These are phyloP conservation scores for Didymella lethalis DNA, from an alignment of 2,329 filamentous ascomycete genomes.

Conservation along the genomic window DNA sequence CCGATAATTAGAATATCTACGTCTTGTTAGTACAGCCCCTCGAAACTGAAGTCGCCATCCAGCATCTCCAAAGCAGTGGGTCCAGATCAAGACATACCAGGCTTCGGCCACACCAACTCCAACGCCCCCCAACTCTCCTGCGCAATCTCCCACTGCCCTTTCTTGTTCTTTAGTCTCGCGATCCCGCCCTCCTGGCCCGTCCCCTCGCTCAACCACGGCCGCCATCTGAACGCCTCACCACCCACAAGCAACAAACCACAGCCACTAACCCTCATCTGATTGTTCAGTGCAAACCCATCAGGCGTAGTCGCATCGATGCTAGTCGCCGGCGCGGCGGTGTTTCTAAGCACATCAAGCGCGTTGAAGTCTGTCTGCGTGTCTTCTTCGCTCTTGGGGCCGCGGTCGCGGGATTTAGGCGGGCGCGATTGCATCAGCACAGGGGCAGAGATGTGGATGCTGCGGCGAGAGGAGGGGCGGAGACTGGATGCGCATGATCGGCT, in stretches of 20 bases:
- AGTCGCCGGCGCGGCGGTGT: conserved; percentile 78
- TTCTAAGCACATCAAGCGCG: conserved; percentile 79
- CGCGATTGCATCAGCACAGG: conserved; percentile 29
- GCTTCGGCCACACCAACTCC: conserved; percentile 83
- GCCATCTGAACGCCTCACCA: conserved; percentile 89
- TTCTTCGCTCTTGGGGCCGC: conserved; percentile 68
- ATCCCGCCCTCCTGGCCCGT: conserved; percentile 43
- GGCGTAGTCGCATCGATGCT: conserved; percentile 81
- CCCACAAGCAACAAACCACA: conserved; percentile 80
- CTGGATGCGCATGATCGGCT: conserved; percentile 2
- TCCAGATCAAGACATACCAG: conserved; percentile 66
- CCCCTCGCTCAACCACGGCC: conserved; percentile 71
- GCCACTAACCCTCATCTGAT: conserved; percentile 73
- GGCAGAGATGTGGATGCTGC: conserved; percentile 32
- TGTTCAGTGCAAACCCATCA: conserved; percentile 88
- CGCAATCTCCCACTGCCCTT: conserved; percentile 81
- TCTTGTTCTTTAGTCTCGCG: conserved; percentile 69
- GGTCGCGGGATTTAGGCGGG: conserved; percentile 61
- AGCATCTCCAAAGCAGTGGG: no score
- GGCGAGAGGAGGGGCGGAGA: conserved; percentile 12
- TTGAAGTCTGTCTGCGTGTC: conserved; percentile 75
- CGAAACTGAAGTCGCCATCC: no score
- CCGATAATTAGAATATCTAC: conserved; percentile 89
- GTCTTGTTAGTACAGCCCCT: conserved; percentile 22
- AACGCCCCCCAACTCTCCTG: conserved; percentile 77